These are phyloP conservation scores for Kwoniella sp. DNA, from an alignment of 768 basidiomycete genomes.

Conservation along the genomic window DNA sequence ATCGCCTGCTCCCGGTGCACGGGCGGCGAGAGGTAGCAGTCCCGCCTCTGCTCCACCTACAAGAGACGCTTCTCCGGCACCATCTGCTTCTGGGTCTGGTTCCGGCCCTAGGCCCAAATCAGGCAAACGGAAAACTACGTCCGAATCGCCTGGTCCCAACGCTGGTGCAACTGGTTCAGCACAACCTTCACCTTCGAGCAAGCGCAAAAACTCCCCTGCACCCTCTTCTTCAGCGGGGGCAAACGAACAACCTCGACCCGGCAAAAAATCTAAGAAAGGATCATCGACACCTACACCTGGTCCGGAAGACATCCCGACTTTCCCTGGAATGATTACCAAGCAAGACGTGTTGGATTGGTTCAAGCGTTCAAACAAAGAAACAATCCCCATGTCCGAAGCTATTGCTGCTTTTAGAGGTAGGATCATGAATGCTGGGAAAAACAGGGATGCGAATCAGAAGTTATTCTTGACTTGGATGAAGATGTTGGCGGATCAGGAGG, in stretches of 20 bases:
- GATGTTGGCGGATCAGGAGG: slow-evolving; percentile 26
- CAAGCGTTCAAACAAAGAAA: slow-evolving; percentile 10
- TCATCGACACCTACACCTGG: slow-evolving; percentile 41
- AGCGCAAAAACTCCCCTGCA: slow-evolving; percentile 14
- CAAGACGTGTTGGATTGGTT: slow-evolving; percentile 45
- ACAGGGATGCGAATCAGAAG: slow-evolving; percentile 34
- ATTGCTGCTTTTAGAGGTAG: slow-evolving; percentile 36
- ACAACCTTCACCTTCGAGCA: slow-evolving; percentile 1
- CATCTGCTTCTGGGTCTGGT: slow-evolving; percentile 2
- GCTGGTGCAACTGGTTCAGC: background rate
- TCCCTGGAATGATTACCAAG: slow-evolving; percentile 43
- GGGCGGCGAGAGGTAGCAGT: slow-evolving; percentile 8
- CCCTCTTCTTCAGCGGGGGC: background rate
- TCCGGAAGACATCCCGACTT: slow-evolving; percentile 30
- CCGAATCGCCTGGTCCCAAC: slow-evolving; percentile 22
- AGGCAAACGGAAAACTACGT: slow-evolving; percentile 23
- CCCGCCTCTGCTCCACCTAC: slow-evolving; percentile 10
- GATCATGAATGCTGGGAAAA: slow-evolving; percentile 21
- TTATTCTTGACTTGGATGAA: slow-evolving; percentile 33
- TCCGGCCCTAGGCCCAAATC: background rate
- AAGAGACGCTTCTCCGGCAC: slow-evolving; percentile 19
- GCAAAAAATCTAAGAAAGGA: slow-evolving; percentile 42
- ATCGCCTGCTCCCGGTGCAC: background rate
- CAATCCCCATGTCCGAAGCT: slow-evolving; percentile 30
- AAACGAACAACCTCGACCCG: slow-evolving; percentile 14